These are phyloP conservation scores for Daldinia sp. DNA, from an alignment of 2,329 filamentous ascomycete species.

Conservation along the genomic window DNA sequence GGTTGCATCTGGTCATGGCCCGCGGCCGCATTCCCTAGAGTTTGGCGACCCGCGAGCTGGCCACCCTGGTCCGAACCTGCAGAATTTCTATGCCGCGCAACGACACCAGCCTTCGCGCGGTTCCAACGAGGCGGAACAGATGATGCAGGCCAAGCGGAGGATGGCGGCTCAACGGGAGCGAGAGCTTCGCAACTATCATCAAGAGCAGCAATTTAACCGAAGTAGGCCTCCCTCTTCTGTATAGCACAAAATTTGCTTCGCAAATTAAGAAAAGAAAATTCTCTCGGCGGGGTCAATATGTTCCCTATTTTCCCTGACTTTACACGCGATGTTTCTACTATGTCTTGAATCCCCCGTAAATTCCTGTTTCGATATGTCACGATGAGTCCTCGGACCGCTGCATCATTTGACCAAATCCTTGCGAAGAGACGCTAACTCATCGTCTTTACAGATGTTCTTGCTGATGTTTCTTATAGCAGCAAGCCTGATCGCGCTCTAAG, in stretches of 20 bases:
- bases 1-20: slow-evolving; percentile 65
- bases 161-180: slow-evolving; percentile 99
- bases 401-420: slow-evolving; percentile 25
- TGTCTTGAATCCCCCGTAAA: slow-evolving; percentile 45
- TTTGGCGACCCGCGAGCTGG: slow-evolving; percentile 78
- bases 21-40: slow-evolving; percentile 86
- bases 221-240: slow-evolving; percentile 87
- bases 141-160: slow-evolving; percentile 98
- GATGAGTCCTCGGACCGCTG: slow-evolving; percentile 37
- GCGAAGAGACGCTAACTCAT: slow-evolving; percentile 48
- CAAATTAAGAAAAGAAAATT: slow-evolving; percentile 51
- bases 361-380: slow-evolving; percentile 36
- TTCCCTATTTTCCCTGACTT: slow-evolving; percentile 40
- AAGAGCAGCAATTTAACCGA: slow-evolving; percentile 99
- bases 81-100: slow-evolving; percentile 94
- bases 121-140: slow-evolving; percentile 92
- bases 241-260: slow-evolving; percentile 64
- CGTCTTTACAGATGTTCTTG: slow-evolving; percentile 58
- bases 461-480: slow-evolving; percentile 58
- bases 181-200: slow-evolving; percentile 99
- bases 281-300: slow-evolving; percentile 43
- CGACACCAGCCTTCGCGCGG: slow-evolving; percentile 87
- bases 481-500: slow-evolving; percentile 90
- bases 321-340: slow-evolving; percentile 39
- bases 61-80: slow-evolving; percentile 79